These are phyloP conservation scores for Lichina pygmaea DNA, from an alignment of 495 filamentous ascomycete genomes.

Conservation along the genomic window DNA sequence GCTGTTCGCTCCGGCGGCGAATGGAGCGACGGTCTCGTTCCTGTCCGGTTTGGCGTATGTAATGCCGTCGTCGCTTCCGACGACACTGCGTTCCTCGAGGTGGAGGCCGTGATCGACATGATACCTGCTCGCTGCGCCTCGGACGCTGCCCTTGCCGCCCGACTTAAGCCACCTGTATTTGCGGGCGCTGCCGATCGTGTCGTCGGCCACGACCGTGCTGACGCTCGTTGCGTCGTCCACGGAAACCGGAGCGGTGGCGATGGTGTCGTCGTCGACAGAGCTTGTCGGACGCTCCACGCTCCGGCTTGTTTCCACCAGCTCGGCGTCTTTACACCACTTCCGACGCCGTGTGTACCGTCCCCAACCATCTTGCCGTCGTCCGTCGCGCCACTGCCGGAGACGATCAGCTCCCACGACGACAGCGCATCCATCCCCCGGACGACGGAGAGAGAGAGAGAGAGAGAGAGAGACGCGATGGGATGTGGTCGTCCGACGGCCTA, in stretches of 20 bases:
- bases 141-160: conserved; percentile 5
- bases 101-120: neutral
- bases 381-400: conserved; percentile 60
- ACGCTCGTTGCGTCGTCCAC: neutral
- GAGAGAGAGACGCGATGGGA: no score
- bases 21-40: neutral
- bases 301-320: conserved; percentile 51
- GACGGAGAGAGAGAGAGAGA: neutral
- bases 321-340: conserved; percentile 92
- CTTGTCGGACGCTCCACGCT: conserved; percentile 13
- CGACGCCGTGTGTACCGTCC: conserved; percentile 76
- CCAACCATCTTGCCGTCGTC: conserved; percentile 72
- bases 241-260: neutral
- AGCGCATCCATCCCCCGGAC: neutral
- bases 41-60: no score
- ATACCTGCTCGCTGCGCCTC: neutral
- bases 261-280: conserved; percentile 2
- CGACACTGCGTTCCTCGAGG: conserved; percentile 2
- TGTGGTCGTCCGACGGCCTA: neutral
- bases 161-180: conserved; percentile 1
- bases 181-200: conserved; percentile 4
- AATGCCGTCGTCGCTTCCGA: conserved; percentile 7
- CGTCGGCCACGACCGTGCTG: neutral
- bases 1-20: conserved; percentile 7
- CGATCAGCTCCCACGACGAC: neutral